Base-by-base conservation (phyloP, 805 yeast genomes). In the Yarrowia hollandica region DNA sequence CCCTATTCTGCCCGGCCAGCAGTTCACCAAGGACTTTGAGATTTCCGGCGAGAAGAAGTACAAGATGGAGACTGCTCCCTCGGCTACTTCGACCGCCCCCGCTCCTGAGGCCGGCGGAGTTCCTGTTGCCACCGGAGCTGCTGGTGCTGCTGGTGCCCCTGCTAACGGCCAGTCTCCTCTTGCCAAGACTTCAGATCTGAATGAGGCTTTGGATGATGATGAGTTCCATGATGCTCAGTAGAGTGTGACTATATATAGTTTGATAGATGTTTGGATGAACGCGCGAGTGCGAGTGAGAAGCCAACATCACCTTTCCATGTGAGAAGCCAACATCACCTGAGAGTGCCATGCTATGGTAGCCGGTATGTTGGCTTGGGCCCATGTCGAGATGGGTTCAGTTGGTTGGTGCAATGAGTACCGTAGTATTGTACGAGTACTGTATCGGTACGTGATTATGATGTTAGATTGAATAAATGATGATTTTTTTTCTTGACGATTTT, bases 1-100 rank as follows among this genome's bases (percentile, higher is more conserved):
- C 18, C 97, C 97, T 2, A 80, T 91, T 39, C 72, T 90, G 42
- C 96, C 96, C 0, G 96, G 96, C 15, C 96, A 90, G 68, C 65
- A 74, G 55, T 83, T 84, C 67, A 80, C 83, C 16, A 81, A 79
- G 23, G 79, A 82, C 63, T 87, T 87, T 68, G 80, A 81, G 44
- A 80, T 82, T 33, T 89, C 94, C 11, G 94, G 89, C 12, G 79
- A 73, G 61, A 72, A 82, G 67, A 85, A 88, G 72, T 68, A 72
- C 19, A 52, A 41, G 55, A 21, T 33, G 38, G 55, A 48, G 34
- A 48, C 59, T 1, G 19, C 18, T 1, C 39, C 58, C 37, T 16
- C 60, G 1, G 60, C 54, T 6, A 19, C 59, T 5, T 4, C 54
- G 7, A 42, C 35, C 2, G 60, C 37, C 5, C 21, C 39, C 7